A percentile compares a stretch with the other conserved stretches of the same genome.
Evolutionary conservation across 129 eudicot genomes (phyloP).

Genomic region (Scalesia atractyloides): DNA sequence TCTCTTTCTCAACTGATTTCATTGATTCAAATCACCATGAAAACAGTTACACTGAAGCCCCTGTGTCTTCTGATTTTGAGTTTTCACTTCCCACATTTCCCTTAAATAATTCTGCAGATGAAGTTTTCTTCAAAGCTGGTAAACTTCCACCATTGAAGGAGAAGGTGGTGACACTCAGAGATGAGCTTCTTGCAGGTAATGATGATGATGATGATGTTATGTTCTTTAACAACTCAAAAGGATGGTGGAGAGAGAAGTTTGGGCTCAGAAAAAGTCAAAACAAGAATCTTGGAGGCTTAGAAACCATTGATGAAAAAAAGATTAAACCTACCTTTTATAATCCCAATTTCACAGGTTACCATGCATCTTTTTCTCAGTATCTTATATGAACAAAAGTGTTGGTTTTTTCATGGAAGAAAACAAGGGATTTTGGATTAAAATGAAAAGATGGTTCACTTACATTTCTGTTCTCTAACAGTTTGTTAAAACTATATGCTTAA

Average conservation of each 20-base stretch:
- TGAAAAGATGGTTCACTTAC: too few relatives aligned
- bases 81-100: slow-evolving; percentile 53
- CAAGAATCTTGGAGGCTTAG: slow-evolving; percentile 46
- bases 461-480: too few relatives aligned
- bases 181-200: slow-evolving; percentile 72
- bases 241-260: slow-evolving; percentile 79
- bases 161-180: slow-evolving; percentile 57
- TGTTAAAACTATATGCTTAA: too few relatives aligned
- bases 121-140: slow-evolving; percentile 50
- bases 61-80: slow-evolving; percentile 87
- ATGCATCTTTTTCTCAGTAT: not conserved
- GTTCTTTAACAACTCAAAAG: slow-evolving; percentile 26
- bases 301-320: slow-evolving; percentile 69
- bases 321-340: slow-evolving; percentile 25
- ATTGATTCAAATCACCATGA: slow-evolving; percentile 52
- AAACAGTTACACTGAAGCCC: slow-evolving; percentile 59
- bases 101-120: slow-evolving; percentile 64
- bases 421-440: too few relatives aligned
- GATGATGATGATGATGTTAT: slow-evolving; percentile 38
- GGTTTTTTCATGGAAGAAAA: too few relatives aligned
- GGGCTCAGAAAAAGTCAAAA: slow-evolving; percentile 56
- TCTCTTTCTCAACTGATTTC: slow-evolving; percentile 94
- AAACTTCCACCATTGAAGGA: slow-evolving; percentile 66
- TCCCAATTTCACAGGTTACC: slow-evolving; percentile 39
- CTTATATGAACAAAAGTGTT: too few relatives aligned